These are phyloP conservation scores for Apiospora kogelbergensis DNA, from an alignment of 2,329 filamentous ascomycete genomes.

Conservation along the genomic window DNA sequence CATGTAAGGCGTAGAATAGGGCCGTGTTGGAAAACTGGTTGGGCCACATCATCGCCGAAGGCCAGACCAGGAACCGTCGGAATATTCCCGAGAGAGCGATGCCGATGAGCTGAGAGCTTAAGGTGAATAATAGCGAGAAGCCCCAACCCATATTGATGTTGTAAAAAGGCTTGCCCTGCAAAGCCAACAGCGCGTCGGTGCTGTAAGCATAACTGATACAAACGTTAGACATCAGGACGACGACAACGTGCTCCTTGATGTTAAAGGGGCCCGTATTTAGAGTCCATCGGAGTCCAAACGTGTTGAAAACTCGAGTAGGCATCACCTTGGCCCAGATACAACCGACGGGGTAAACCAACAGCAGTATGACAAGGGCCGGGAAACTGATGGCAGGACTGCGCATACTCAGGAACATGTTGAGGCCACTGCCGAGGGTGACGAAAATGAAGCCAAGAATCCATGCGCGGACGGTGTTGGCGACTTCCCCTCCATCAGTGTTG, in stretches of 20 bases:
- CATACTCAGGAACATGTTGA: slow-evolving; percentile 38
- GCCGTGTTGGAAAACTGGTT: slow-evolving; percentile 46
- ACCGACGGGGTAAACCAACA: slow-evolving; percentile 45
- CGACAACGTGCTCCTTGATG: slow-evolving; percentile 45
- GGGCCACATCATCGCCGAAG: slow-evolving; percentile 53
- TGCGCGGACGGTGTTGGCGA: slow-evolving; percentile 43
- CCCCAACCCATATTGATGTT: slow-evolving; percentile 45
- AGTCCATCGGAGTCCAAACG: slow-evolving; percentile 42
- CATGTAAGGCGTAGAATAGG: slow-evolving; percentile 46
- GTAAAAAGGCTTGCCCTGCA: slow-evolving; percentile 41
- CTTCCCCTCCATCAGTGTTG: slow-evolving; percentile 42
- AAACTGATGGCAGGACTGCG: slow-evolving; percentile 36
- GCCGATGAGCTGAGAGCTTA: slow-evolving; percentile 53
- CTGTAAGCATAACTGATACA: slow-evolving; percentile 34
- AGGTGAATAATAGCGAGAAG: slow-evolving; percentile 47
- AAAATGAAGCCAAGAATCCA: slow-evolving; percentile 46
- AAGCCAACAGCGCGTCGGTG: slow-evolving; percentile 39
- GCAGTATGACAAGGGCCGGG: slow-evolving; percentile 37
- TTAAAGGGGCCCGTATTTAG: slow-evolving; percentile 46
- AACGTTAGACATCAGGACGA: slow-evolving; percentile 46
- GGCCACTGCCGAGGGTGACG: slow-evolving; percentile 40
- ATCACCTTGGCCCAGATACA: slow-evolving; percentile 41
- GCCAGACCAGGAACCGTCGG: slow-evolving; percentile 47
- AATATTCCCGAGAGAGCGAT: slow-evolving; percentile 52
- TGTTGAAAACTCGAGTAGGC: slow-evolving; percentile 40